These are phyloP conservation scores for Leccinum barrowsii DNA, from an alignment of 768 basidiomycete genomes.

Conservation along the genomic window DNA sequence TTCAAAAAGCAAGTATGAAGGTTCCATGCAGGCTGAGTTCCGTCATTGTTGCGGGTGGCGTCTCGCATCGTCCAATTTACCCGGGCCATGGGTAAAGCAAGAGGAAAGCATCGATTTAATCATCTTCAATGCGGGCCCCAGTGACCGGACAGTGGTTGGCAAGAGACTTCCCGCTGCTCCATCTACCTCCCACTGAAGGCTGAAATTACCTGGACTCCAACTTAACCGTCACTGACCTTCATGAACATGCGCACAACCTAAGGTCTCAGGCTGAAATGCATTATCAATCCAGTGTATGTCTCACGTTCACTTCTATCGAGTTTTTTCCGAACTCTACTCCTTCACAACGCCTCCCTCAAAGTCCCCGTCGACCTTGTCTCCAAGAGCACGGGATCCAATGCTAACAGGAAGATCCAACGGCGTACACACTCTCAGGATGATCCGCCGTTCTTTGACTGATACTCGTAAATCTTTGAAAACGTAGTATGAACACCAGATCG, in stretches of 20 bases:
- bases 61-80: not conserved
- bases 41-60: not conserved
- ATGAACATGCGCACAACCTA: not conserved
- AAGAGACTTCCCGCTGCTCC: not conserved
- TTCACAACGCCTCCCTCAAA: not conserved
- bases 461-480: not conserved
- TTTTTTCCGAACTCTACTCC: not conserved
- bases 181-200: not conserved
- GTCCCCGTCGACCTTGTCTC: not conserved
- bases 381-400: not conserved
- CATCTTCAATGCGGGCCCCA: not conserved
- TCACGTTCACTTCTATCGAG: slow-evolving; percentile 2
- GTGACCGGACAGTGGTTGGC: not conserved
- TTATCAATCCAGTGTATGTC: not conserved
- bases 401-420: not conserved
- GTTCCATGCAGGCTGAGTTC: not conserved
- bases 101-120: not conserved
- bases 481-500: not conserved
- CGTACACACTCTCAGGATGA: not conserved
- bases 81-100: not conserved
- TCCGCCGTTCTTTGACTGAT: slow-evolving; percentile 12
- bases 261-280: not conserved
- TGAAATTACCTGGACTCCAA: not conserved
- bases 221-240: not conserved
- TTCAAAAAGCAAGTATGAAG: slow-evolving; percentile 1